Percentiles rank a stretch among this genome's conserved stretches.
Conservation (phyloP, 139 green algal species). For the Auxenochlorella pyrenoidosa region DNA sequence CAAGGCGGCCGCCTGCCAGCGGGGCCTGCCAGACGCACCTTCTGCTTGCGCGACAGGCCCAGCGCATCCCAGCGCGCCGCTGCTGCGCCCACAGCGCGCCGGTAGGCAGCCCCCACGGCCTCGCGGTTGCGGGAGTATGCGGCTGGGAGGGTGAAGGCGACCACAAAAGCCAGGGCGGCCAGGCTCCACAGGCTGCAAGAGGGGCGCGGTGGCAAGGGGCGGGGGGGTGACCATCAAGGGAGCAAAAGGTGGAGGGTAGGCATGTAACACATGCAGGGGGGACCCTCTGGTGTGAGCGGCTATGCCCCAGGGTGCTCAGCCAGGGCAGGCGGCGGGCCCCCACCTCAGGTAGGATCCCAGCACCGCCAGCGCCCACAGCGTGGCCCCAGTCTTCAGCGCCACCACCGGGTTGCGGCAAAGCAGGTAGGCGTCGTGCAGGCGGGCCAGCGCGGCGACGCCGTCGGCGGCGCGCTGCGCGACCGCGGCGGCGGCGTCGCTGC, state of each 20-base stretch:
- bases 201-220: not conserved
- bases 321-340: not conserved
- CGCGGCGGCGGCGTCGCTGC: not conserved
- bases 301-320: too few relatives aligned
- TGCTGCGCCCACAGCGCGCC: not conserved
- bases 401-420: constrained; percentile 30
- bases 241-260: not conserved
- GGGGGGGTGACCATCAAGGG: not conserved
- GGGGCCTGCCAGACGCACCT: not conserved
- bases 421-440: constrained; percentile 41
- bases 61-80: constrained; percentile 34
- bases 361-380: constrained; percentile 41
- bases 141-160: constrained; percentile 40
- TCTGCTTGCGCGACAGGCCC: constrained; percentile 42
- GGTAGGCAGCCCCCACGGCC: not conserved
- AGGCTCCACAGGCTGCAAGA: constrained; percentile 42
- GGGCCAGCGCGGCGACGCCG: not conserved
- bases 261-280: too few relatives aligned
- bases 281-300: too few relatives aligned
- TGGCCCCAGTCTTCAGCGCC: constrained; percentile 25
- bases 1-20: too few relatives aligned
- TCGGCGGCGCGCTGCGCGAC: not conserved
- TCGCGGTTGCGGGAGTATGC: constrained; percentile 10
- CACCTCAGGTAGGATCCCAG: constrained; percentile 40
- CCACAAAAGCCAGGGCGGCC: constrained; percentile 30